These are phyloP conservation scores for Hypoxylon sp. DNA, from an alignment of 2,329 filamentous ascomycete species.

Conservation along the genomic window DNA sequence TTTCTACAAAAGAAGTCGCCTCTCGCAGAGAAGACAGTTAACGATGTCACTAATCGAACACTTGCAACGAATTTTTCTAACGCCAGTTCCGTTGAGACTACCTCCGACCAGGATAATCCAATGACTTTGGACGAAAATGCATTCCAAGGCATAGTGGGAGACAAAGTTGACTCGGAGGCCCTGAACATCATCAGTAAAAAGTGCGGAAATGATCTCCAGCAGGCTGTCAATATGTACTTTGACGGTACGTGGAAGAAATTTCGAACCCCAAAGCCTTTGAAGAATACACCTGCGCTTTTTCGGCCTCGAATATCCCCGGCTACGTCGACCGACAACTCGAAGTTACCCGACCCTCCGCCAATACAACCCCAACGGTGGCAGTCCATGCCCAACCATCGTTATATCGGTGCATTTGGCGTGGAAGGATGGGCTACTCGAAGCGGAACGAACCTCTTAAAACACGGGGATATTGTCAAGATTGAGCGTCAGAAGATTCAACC, in stretches of 20 bases:
- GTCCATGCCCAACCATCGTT: slow-evolving; percentile 67
- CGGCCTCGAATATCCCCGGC: slow-evolving; percentile 27
- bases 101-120: slow-evolving; percentile 35
- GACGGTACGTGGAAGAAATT: slow-evolving; percentile 75
- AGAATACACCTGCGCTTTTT: slow-evolving; percentile 38
- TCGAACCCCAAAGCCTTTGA: slow-evolving; percentile 53
- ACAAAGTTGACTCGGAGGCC: slow-evolving; percentile 65
- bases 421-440: slow-evolving; percentile 93
- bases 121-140: slow-evolving; percentile 68
- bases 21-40: slow-evolving; percentile 42
- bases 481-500: slow-evolving; percentile 85
- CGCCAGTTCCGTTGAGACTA: slow-evolving; percentile 30
- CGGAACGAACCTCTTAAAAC: slow-evolving; percentile 79
- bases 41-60: slow-evolving; percentile 45
- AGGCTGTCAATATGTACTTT: slow-evolving; percentile 78
- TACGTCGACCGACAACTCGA: slow-evolving; percentile 28
- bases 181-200: slow-evolving; percentile 66
- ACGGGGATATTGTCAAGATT: slow-evolving; percentile 87
- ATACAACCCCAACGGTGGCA: slow-evolving; percentile 32
- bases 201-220: slow-evolving; percentile 71
- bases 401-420: slow-evolving; percentile 92
- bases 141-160: slow-evolving; percentile 73
- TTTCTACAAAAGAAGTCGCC: slow-evolving; percentile 39
- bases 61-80: slow-evolving; percentile 3
- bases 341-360: slow-evolving; percentile 33